phyloP scores from a whole-genome alignment of 768 basidiomycete species.

The Psilocybe tampanensis region DNA sequence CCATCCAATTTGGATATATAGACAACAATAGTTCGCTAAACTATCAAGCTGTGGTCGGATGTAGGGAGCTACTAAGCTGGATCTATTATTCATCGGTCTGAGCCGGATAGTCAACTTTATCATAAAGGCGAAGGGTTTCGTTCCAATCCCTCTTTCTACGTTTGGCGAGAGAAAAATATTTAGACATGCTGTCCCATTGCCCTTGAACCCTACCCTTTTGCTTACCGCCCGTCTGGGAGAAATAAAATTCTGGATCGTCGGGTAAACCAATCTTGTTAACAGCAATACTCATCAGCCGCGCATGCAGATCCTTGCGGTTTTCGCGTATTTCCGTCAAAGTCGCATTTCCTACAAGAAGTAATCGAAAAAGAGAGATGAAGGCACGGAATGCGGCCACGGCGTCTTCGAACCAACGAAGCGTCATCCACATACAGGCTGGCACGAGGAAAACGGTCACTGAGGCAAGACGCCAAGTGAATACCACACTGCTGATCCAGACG shows the following conservation, averaged over 20 bases:
- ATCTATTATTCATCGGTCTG: constrained; percentile 7
- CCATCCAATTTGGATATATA: too few species aligned
- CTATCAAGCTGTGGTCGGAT: not conserved
- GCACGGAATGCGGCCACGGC: constrained; percentile 80
- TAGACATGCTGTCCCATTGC: constrained; percentile 67
- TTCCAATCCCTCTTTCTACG: constrained; percentile 90
- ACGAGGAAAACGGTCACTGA: constrained; percentile 58
- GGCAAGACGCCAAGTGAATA: constrained; percentile 66
- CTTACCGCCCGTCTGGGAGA: constrained; percentile 55
- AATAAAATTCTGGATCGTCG: constrained; percentile 68
- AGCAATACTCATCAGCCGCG: constrained; percentile 69
- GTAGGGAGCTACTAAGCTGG: too few species aligned
- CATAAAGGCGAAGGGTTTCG: constrained; percentile 80
- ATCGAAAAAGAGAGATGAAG: constrained; percentile 57
- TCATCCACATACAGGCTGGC: constrained; percentile 86
- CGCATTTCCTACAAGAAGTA: constrained; percentile 62
- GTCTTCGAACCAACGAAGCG: constrained; percentile 87
- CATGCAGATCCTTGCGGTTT: constrained; percentile 58
- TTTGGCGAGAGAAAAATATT: constrained; percentile 80
- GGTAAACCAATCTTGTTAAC: constrained; percentile 62
- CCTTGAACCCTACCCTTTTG: constrained; percentile 75
- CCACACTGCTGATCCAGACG: constrained; percentile 59
- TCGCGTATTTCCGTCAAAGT: constrained; percentile 56
- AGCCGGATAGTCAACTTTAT: constrained; percentile 83
- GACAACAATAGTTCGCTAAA: not conserved